These are phyloP conservation scores for Noccaea caerulescens DNA, from an alignment of 345 rosid genomes.

Conservation along the genomic window DNA sequence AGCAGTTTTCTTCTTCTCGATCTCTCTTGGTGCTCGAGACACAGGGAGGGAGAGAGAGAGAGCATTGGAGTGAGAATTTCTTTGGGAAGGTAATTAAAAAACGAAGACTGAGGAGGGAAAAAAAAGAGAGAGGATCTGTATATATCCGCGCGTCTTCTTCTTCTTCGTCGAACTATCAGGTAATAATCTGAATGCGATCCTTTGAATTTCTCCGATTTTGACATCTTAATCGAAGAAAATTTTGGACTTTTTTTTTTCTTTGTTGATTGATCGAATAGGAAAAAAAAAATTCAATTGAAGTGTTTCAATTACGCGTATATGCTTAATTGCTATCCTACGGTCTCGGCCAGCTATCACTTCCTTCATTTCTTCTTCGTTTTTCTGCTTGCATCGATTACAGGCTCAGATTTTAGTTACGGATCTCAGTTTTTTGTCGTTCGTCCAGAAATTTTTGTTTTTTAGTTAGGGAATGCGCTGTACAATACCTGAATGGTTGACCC, in stretches of 20 bases:
- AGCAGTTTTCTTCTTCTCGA: slow-evolving; percentile 42
- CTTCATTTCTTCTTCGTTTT: not conserved
- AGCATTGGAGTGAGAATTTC: slow-evolving; percentile 24
- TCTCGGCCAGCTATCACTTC: slow-evolving; percentile 52
- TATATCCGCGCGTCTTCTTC: slow-evolving; percentile 22
- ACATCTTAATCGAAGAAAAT: not conserved
- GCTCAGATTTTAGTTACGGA: slow-evolving; percentile 20
- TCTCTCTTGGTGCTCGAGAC: slow-evolving; percentile 42
- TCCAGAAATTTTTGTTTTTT: slow-evolving; percentile 4
- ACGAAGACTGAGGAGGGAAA: slow-evolving; percentile 3
- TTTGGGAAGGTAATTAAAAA: slow-evolving; percentile 12
- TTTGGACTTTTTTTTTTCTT: not conserved
- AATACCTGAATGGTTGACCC: slow-evolving; percentile 45
- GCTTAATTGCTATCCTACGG: slow-evolving; percentile 44
- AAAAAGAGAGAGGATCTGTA: slow-evolving; percentile 35
- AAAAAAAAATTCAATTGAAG: too few species aligned
- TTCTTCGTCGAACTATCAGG: slow-evolving; percentile 43
- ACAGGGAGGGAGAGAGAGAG: slow-evolving; percentile 10
- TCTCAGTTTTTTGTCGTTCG: slow-evolving; percentile 21
- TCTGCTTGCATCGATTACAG: slow-evolving; percentile 49
- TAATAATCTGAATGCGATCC: slow-evolving; percentile 32
- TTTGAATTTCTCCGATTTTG: slow-evolving; percentile 19
- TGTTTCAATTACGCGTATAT: slow-evolving; percentile 39
- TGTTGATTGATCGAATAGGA: slow-evolving; percentile 2
- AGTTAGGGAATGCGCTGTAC: slow-evolving; percentile 13